Base-by-base conservation (phyloP, 2,329 filamentous ascomycete genomes). In the Pleurostoma richardsiae region DNA sequence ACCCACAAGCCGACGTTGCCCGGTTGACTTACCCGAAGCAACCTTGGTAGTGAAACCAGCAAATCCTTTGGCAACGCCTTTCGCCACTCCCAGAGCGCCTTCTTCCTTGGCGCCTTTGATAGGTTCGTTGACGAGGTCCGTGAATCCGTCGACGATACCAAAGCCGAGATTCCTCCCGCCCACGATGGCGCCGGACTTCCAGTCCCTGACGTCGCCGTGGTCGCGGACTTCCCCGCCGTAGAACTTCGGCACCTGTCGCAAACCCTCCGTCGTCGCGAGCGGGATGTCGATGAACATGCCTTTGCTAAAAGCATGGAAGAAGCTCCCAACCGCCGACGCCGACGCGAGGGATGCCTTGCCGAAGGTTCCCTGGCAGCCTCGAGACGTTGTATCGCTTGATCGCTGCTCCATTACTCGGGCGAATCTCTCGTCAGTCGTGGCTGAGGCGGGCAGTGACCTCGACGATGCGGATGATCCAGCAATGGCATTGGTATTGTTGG, bases 241-340 rank as follows among this genome's bases (percentile, higher is more conserved):
- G 2, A 79, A 62, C 29, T 69, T 71, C 4, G 77, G 77, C 10
- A 73, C 71, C 29, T 73, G 75, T 49, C 77, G 74, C 46, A 79
- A 72, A 4, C 77, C 77, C 50, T 78, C 73, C 0, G 74, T 68
- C 1, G 76, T 52, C 1, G 73, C 74, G 33, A 77, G 61, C 4
- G 69, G 69, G 38, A 79, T 53, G 44, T 75, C 68, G 57, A 79
- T 66, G 0, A 73, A 69, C 7, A 71, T 53, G 30, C 56, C 57
- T 61, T 52, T 62, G 53, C 44, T 59, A 47, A 33, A 66, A 8
- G 33, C 30, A 27, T 68, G 40, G 71, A 61, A 11, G 67, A 73
- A 46, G 61, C 65, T 27, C 68, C 65, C 29, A 72, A 57, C 45
- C 1, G 53, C 55, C 3, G 49, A 44, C 0, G 49, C 55, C 2